These are phyloP conservation scores for Cyberlindnera amylophila DNA, from an alignment of 805 yeast genomes.

Conservation along the genomic window DNA sequence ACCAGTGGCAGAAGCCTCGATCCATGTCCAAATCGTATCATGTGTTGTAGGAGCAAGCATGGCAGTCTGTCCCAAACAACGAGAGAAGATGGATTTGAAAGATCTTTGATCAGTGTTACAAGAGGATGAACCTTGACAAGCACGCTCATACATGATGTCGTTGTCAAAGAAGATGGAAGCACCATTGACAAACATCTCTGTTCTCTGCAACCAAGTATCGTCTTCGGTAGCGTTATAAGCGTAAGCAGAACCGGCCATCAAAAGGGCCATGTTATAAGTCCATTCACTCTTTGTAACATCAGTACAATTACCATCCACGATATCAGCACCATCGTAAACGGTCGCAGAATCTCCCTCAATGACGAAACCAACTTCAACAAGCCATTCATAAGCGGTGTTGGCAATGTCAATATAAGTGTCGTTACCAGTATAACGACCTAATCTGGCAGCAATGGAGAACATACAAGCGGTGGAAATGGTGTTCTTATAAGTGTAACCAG, in stretches of 20 bases:
- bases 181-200: conserved; percentile 41
- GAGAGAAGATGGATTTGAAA: conserved; percentile 62
- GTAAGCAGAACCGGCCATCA: conserved; percentile 66
- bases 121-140: conserved; percentile 49
- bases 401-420: conserved; percentile 53
- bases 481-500: conserved; percentile 65
- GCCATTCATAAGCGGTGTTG: conserved; percentile 55
- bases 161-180: conserved; percentile 45
- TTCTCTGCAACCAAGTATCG: conserved; percentile 47
- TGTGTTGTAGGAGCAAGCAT: conserved; percentile 48
- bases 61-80: conserved; percentile 58
- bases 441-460: conserved; percentile 58
- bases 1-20: conserved; percentile 53
- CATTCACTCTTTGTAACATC: conserved; percentile 49
- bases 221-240: conserved; percentile 58
- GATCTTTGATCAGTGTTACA: conserved; percentile 79
- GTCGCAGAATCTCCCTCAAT: conserved; percentile 29
- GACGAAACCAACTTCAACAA: conserved; percentile 47
- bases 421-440: conserved; percentile 58
- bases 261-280: conserved; percentile 68
- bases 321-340: conserved; percentile 62
- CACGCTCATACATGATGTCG: conserved; percentile 56
- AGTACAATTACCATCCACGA: conserved; percentile 41
- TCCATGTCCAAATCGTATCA: conserved; percentile 38
- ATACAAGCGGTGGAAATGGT: conserved; percentile 61